Evolutionary conservation across 768 basidiomycete species (phyloP), one percentile per base, ranked within the genome.

Genomic region (Hygrophorus pudorinus): DNA sequence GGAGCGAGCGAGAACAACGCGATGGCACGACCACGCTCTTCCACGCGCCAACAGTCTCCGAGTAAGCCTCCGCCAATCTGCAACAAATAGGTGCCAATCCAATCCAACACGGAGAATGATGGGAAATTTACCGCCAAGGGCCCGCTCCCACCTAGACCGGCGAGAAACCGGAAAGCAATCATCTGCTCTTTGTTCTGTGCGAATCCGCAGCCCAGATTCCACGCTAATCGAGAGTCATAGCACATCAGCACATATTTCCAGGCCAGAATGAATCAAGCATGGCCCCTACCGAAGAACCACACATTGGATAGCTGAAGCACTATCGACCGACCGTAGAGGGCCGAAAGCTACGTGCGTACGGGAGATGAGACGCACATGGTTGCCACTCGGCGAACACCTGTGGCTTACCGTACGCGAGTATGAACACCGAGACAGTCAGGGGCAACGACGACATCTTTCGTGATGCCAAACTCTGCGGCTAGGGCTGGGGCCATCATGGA

Each of bases 401-500:
- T 48, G 42, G 54, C 66, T 46, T 44, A 77, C 82, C 77, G 47
- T 75, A 85, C 4, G 73, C 82, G 35, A 71, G 46, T 20, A 70
- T 54, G 38, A 69, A 71, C 0, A 71, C 72, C 0, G 79, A 81
- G 0, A 73, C 76, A 20, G 70, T 73, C 61, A 88, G 70, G n/a
- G 1, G 74, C 75, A 14, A 75, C 60, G 3, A 76, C 42, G 1
- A 65, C 70, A 1, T 51, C 48, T 53, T 56, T 76, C 7, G 69
- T 76, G 21, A 85, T 70, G 1, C 73, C 67, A 48, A 87, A 79
- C n/a, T 75, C 58, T 2, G 55, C 46, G 10, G 67, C 78, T 0
- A 88, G 63, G 0, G 83, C 84, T 0, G 84, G 84, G 0, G 85
- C 79, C 1, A 85, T 64, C 77, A 85, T 85, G 3, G 82, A 75